Conservation (phyloP, 2,329 filamentous ascomycete species). For the Xylariales sp. region DNA sequence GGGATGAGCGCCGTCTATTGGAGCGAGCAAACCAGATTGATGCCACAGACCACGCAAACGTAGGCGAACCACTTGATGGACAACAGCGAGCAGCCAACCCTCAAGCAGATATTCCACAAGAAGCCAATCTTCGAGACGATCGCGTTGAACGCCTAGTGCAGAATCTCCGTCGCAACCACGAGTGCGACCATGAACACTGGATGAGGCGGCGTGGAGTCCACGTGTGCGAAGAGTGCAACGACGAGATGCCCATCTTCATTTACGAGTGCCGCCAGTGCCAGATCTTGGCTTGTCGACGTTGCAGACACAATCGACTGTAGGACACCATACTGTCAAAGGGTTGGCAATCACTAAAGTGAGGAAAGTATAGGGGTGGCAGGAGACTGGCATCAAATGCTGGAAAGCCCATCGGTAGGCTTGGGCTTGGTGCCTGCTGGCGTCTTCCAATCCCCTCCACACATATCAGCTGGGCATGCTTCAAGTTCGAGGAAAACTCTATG, state of each 20-base stretch:
- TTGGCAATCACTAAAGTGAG: too few species aligned
- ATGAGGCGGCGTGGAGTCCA: slow-evolving; percentile 8
- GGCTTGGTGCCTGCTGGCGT: too few species aligned
- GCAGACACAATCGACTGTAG: slow-evolving; percentile 40
- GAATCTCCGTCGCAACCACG: slow-evolving; percentile 31
- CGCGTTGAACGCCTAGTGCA: slow-evolving; percentile 18
- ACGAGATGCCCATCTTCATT: slow-evolving; percentile 35
- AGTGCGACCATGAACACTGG: slow-evolving; percentile 37
- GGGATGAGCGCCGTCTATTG: slow-evolving; percentile 31
- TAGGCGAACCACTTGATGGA: neutral
- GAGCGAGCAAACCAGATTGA: slow-evolving; percentile 29
- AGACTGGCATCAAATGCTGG: too few species aligned
- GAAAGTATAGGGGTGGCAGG: too few species aligned
- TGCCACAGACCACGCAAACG: slow-evolving; percentile 16
- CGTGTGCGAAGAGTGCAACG: slow-evolving; percentile 18
- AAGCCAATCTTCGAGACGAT: neutral
- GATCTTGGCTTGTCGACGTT: slow-evolving; percentile 41
- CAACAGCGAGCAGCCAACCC: neutral
- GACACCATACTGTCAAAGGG: too few species aligned
- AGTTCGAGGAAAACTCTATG: too few species aligned
- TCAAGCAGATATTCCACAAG: neutral
- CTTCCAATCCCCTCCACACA: too few species aligned
- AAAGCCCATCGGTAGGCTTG: too few species aligned
- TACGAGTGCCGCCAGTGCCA: slow-evolving; percentile 42
- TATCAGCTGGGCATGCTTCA: too few species aligned